A percentile compares a stretch with the other conserved stretches of the same genome.
Conservation (phyloP, 306 rosid genomes). For the Comarum palustre region DNA sequence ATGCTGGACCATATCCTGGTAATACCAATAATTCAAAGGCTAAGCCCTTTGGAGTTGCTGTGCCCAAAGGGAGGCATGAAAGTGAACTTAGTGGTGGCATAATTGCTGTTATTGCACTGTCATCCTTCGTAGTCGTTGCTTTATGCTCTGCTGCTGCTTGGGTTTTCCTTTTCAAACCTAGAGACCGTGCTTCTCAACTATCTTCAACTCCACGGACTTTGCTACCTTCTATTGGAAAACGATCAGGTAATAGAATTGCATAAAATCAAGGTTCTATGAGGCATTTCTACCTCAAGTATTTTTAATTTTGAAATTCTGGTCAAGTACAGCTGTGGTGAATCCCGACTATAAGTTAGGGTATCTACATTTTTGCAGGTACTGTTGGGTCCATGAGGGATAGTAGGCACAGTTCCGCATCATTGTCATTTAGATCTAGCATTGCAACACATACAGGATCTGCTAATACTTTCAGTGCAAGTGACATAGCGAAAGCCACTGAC, state of each 20-base stretch:
- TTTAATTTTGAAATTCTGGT: background rate
- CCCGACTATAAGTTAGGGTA: background rate
- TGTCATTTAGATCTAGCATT: slow-evolving; percentile 82
- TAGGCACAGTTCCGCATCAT: slow-evolving; percentile 55
- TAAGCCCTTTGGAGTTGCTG: slow-evolving; percentile 84
- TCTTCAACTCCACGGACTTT: slow-evolving; percentile 38
- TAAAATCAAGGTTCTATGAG: background rate
- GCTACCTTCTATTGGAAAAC: slow-evolving; percentile 49
- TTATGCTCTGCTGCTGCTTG: slow-evolving; percentile 54
- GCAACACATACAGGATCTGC: slow-evolving; percentile 82
- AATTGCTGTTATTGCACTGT: slow-evolving; percentile 55
- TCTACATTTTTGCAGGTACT: slow-evolving; percentile 49
- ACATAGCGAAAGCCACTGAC: slow-evolving; percentile 71
- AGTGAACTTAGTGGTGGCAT: slow-evolving; percentile 54
- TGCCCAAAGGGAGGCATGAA: slow-evolving; percentile 54
- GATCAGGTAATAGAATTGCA: slow-evolving; percentile 51
- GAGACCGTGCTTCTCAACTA: slow-evolving; percentile 37
- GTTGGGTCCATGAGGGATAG: slow-evolving; percentile 55
- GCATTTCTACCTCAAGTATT: background rate
- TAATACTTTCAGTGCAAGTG: slow-evolving; percentile 69
- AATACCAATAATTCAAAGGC: slow-evolving; percentile 51
- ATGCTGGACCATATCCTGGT: slow-evolving; percentile 63
- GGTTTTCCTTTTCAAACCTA: slow-evolving; percentile 48
- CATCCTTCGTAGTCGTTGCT: slow-evolving; percentile 50
- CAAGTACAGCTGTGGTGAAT: background rate